Evolutionary conservation across 768 basidiomycete species (phyloP), one percentile per base, ranked within the genome.

Genomic region (Boletus patriciae): DNA sequence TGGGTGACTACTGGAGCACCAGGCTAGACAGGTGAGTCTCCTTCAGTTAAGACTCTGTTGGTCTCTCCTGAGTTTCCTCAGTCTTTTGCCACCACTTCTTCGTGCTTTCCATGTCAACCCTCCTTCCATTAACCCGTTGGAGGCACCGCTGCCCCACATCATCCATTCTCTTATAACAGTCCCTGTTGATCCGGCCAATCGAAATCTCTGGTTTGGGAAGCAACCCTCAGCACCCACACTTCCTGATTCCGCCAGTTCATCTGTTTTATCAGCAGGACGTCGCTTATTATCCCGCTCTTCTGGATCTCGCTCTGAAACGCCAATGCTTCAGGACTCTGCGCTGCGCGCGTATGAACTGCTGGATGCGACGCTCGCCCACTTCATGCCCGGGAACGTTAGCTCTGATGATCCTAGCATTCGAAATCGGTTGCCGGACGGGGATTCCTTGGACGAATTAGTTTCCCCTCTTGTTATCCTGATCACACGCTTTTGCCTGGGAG

Each of bases 161-260:
- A 87, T 96, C 40, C 91, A 97, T 66, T 77, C 84, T 11, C 80
- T 97, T 44, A 90, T 95, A 57, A 83, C 80, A 34, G 82, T 95
- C 54, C 94, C 94, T 42, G 77, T 91, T 52, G 73, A 77, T 36
- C 70, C 84, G 13, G 70, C 78, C 46, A 77, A 87, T 51, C 82
- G 78, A 49, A 61, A 76, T 33, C 66, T 80, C 41, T 92, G 92
- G 91, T 83, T 91, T 57, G 83, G 78, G 44, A 66, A 71, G 60
- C 66, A 71, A 56, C 51, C 70, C n/a, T 74, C 72, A 29, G 73
- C 66, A 54, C 62, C 77, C 41, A 51, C 73, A 27, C 70, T 65
- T 47, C 61, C 67, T 55, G 74, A 72, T 55, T 74, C 80, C 21
- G 75, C 80, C 62, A 62, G 67, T 46, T 50, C 71, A 33, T 68